phyloP scores from a whole-genome alignment of 495 filamentous ascomycete species.

The Aspergillus bridgeri region DNA sequence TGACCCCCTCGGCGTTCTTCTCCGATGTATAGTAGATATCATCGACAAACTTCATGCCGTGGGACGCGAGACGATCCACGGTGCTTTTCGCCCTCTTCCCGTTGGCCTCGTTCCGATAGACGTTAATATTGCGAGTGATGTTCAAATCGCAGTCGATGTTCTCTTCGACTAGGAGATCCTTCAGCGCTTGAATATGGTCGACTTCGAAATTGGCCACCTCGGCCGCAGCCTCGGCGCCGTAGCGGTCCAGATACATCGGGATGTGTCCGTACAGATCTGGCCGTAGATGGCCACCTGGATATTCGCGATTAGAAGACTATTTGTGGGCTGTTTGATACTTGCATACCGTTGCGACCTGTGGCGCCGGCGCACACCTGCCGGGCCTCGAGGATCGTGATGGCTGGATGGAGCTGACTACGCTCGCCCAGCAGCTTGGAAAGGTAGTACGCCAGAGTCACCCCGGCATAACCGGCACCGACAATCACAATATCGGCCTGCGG shows the following conservation, averaged over 20 bases:
- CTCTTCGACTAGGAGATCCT: conserved; percentile 29
- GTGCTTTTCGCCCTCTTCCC: conserved; percentile 22
- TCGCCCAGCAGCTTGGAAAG: conserved; percentile 39
- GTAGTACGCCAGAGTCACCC: conserved; percentile 59
- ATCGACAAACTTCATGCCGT: conserved; percentile 23
- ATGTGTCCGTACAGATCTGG: conserved; percentile 33
- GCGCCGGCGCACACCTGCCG: conserved; percentile 42
- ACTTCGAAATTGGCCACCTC: conserved; percentile 32
- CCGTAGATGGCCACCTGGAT: conserved; percentile 36
- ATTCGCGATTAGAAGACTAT: neutral
- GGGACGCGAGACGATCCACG: conserved; percentile 24
- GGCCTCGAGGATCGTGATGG: conserved; percentile 38
- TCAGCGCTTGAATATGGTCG: conserved; percentile 29
- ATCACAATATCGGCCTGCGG: conserved; percentile 57
- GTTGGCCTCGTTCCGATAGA: conserved; percentile 26
- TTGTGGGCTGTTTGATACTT: neutral
- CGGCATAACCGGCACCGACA: conserved; percentile 69
- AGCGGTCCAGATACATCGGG: conserved; percentile 23
- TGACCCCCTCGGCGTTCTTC: conserved; percentile 27
- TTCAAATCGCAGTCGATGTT: conserved; percentile 43
- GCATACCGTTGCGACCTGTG: conserved; percentile 39
- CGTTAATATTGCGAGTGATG: conserved; percentile 34
- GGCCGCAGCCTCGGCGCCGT: conserved; percentile 26
- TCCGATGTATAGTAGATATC: conserved; percentile 27
- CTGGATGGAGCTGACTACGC: conserved; percentile 13